Conservation (phyloP, 495 filamentous ascomycete genomes). For the Neurospora hispaniola region DNA sequence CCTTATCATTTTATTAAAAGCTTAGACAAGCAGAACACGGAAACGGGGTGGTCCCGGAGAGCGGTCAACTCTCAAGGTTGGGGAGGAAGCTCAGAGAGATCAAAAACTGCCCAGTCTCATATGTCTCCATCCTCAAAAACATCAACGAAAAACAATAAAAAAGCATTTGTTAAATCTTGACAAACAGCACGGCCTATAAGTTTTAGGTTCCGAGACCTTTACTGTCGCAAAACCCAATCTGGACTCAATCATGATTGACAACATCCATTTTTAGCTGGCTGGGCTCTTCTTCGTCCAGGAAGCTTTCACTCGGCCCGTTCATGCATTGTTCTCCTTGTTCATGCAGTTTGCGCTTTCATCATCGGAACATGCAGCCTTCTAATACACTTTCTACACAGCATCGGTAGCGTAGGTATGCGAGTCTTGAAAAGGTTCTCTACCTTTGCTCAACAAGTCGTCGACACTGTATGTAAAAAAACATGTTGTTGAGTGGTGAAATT, state of each 20-base stretch:
- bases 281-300: not conserved
- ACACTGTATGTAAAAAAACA: not conserved
- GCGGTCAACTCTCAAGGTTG: too few species aligned
- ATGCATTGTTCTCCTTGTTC: not conserved
- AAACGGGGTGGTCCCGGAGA: not conserved
- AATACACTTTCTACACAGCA: too few species aligned
- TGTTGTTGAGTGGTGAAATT: not conserved
- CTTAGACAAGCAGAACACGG: not conserved
- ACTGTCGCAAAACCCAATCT: not conserved
- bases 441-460: too few species aligned
- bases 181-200: not conserved
- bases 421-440: too few species aligned
- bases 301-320: not conserved
- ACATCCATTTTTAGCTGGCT: not conserved
- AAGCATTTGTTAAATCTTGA: too few species aligned
- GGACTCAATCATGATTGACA: not conserved
- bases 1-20: not conserved
- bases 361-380: too few species aligned
- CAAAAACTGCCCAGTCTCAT: too few species aligned
- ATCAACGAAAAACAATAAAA: too few species aligned
- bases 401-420: too few species aligned
- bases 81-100: too few species aligned
- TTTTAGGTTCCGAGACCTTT: not conserved
- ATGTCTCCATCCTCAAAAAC: too few species aligned
- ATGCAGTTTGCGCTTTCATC: too few species aligned